Percentiles rank a stretch among this genome's conserved stretches.
Evolutionary conservation across 2,329 filamentous ascomycete species (phyloP).

Genomic region (Aspergillus candidus): DNA sequence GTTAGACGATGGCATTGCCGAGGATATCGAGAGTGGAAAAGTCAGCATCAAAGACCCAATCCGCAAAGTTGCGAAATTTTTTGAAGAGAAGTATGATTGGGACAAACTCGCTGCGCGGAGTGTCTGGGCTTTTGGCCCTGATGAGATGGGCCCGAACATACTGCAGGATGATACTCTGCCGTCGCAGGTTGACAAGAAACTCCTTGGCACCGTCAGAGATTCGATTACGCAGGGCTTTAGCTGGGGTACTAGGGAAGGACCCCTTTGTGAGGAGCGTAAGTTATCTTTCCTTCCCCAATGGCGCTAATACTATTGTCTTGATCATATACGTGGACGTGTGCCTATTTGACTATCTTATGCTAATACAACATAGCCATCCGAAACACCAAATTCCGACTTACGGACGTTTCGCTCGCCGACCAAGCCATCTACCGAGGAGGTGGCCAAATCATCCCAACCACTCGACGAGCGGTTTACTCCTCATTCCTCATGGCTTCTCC

Average conservation of each 20-base stretch:
- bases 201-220: slow-evolving; percentile 79
- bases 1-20: slow-evolving; percentile 86
- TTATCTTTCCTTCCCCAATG: slow-evolving; percentile 19
- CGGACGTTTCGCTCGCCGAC: slow-evolving; percentile 75
- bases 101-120: slow-evolving; percentile 89
- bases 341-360: slow-evolving; percentile 8
- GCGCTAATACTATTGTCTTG: slow-evolving; percentile 7
- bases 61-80: slow-evolving; percentile 90
- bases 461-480: slow-evolving; percentile 86
- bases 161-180: slow-evolving; percentile 94
- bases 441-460: slow-evolving; percentile 94
- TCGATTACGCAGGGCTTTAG: slow-evolving; percentile 93
- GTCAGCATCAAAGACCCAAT: slow-evolving; percentile 91
- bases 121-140: slow-evolving; percentile 97
- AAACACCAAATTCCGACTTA: slow-evolving; percentile 96
- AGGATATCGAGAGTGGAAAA: slow-evolving; percentile 84
- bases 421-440: slow-evolving; percentile 94
- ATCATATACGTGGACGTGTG: background rate
- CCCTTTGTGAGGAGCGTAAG: slow-evolving; percentile 94
- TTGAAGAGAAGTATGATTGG: slow-evolving; percentile 95
- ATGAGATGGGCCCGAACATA: slow-evolving; percentile 91
- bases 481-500: slow-evolving; percentile 97
- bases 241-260: slow-evolving; percentile 93
- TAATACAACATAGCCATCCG: slow-evolving; percentile 64
- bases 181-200: slow-evolving; percentile 88